These are phyloP conservation scores for Chaetomium cochliodes DNA, from an alignment of 495 filamentous ascomycete species.

Conservation along the genomic window DNA sequence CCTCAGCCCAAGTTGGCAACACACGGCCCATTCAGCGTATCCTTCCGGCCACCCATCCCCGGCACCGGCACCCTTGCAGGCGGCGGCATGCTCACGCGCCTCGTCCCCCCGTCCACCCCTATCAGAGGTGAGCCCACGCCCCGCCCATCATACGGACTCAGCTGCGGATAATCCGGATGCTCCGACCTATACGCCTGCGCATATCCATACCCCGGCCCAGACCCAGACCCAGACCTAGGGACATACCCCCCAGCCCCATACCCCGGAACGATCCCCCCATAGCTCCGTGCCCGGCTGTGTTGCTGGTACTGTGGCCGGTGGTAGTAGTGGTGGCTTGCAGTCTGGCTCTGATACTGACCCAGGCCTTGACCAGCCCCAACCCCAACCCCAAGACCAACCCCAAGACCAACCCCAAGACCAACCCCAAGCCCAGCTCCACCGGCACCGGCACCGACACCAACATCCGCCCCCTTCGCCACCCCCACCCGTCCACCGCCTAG, in stretches of 20 bases:
- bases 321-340: neutral
- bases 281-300: neutral
- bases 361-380: neutral
- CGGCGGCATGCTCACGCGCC: conserved; percentile 5
- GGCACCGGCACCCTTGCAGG: neutral
- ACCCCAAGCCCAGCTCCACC: neutral
- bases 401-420: neutral
- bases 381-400: neutral
- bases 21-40: conserved; percentile 20
- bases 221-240: no score
- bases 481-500: conserved; percentile 6
- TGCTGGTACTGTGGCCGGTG: neutral
- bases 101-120: neutral
- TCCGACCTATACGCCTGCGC: neutral
- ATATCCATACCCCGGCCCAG: neutral
- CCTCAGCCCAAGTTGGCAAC: conserved; percentile 2
- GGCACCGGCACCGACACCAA: neutral
- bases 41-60: neutral
- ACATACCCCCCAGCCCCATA: no score
- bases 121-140: neutral
- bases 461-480: neutral
- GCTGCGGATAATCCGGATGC: conserved; percentile 28
- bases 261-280: neutral
- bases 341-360: neutral
- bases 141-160: conserved; percentile 22